Percentiles rank a stretch among this genome's conserved stretches.
Conservation (phyloP, 345 rosid genomes). For the Corymbia maculata region DNA sequence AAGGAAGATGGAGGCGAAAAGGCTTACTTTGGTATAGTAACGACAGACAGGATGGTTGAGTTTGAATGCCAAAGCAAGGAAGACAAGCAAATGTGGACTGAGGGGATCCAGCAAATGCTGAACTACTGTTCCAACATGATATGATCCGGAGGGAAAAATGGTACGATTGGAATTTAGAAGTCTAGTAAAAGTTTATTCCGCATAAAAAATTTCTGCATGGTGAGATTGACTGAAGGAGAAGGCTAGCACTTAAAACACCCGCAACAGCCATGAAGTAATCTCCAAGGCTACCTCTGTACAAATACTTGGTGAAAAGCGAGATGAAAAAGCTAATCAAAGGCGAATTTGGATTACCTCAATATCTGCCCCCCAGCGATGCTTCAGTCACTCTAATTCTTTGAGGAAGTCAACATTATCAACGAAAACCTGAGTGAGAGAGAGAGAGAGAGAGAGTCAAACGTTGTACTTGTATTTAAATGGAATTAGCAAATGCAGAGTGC, state of each 20-base stretch:
- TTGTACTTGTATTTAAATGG: neutral
- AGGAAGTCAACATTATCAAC: constrained; percentile 83
- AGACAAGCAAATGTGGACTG: constrained; percentile 72
- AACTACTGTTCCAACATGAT: constrained; percentile 25
- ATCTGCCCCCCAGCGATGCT: neutral
- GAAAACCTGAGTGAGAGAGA: constrained; percentile 44
- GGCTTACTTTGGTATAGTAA: constrained; percentile 74
- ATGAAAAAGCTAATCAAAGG: neutral
- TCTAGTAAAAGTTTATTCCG: neutral
- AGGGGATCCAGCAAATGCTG: constrained; percentile 66
- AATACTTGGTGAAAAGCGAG: neutral
- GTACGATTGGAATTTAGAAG: constrained; percentile 8
- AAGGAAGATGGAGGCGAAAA: constrained; percentile 23
- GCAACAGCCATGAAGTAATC: neutral
- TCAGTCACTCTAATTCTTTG: constrained; percentile 67
- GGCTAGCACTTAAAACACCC: neutral
- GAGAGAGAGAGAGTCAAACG: neutral
- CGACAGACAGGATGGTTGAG: constrained; percentile 64
- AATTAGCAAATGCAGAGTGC: neutral
- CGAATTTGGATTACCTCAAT: neutral
- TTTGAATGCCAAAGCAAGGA: constrained; percentile 61
- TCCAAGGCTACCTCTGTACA: neutral
- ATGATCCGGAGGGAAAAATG: neutral
- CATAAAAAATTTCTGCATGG: neutral
- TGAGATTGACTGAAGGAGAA: neutral